Evolutionary conservation across 176 grass and related monocot genomes (phyloP).

Genomic region (Metroxylon sagu): DNA sequence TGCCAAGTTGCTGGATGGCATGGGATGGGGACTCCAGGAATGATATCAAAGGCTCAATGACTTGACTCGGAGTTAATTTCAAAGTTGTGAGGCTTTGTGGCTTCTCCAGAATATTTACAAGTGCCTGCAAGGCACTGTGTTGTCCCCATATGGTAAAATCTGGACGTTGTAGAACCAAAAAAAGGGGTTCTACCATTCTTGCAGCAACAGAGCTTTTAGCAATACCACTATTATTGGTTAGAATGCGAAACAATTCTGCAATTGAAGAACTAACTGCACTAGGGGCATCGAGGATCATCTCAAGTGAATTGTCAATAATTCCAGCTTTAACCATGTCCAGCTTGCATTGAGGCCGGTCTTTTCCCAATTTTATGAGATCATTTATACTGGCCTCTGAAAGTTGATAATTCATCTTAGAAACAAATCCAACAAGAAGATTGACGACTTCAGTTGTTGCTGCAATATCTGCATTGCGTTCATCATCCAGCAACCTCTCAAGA

Average conservation of each 20-base stretch:
- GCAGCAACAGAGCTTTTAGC: conserved; percentile 86
- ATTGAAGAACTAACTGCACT: conserved; percentile 70
- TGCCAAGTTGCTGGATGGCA: conserved; percentile 94
- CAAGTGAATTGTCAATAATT: conserved; percentile 79
- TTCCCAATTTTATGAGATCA: conserved; percentile 92
- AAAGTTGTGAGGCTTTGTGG: conserved; percentile 75
- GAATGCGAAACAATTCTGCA: conserved; percentile 86
- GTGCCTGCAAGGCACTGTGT: conserved; percentile 83
- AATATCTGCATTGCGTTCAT: conserved; percentile 80
- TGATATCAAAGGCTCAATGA: conserved; percentile 83
- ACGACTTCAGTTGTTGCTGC: conserved; percentile 68
- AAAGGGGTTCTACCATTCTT: conserved; percentile 95
- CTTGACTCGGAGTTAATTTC: conserved; percentile 79
- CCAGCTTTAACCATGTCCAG: conserved; percentile 97
- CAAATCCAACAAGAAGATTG: conserved; percentile 76
- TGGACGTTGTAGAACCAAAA: conserved; percentile 62
- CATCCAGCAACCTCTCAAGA: conserved; percentile 67
- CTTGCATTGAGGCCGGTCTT: conserved; percentile 87
- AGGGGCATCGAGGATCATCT: conserved; percentile 95
- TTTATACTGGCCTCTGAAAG: conserved; percentile 63
- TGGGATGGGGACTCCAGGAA: conserved; percentile 95
- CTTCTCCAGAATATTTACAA: conserved; percentile 96
- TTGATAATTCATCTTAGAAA: conserved; percentile 65
- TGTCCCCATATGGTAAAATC: conserved; percentile 91
- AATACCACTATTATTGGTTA: conserved; percentile 93